Conservation (phyloP, 441 rosid genomes). For the Erysimum cheiri region DNA sequence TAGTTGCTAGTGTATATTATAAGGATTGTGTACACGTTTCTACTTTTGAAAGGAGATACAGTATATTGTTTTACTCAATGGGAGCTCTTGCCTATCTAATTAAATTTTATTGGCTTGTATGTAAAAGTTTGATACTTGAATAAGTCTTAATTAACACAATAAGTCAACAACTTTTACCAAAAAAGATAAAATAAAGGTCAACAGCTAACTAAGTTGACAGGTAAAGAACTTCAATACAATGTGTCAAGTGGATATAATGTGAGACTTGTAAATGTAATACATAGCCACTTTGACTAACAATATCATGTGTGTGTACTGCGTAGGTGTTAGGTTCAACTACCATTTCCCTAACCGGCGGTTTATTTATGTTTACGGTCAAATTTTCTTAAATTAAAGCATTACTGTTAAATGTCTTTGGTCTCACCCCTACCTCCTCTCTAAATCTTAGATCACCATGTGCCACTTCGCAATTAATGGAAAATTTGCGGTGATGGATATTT, state of each 20-base stretch:
- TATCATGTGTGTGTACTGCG: slow-evolving; percentile 9
- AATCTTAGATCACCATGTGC: slow-evolving; percentile 13
- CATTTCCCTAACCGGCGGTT: slow-evolving; percentile 37
- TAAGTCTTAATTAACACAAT: slow-evolving; percentile 18
- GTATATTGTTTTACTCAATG: neutral
- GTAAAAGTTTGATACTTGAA: slow-evolving; percentile 2
- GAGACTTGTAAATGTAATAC: slow-evolving; percentile 23
- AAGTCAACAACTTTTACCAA: too few relatives aligned
- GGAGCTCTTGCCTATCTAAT: neutral
- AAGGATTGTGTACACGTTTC: slow-evolving; percentile 35
- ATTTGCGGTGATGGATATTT: neutral
- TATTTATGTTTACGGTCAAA: slow-evolving; percentile 13
- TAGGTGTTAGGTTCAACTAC: slow-evolving; percentile 45
- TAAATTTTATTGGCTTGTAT: neutral
- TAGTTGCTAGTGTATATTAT: neutral
- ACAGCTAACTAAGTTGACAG: slow-evolving; percentile 39
- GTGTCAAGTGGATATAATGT: slow-evolving; percentile 30
- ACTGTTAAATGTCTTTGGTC: slow-evolving; percentile 7
- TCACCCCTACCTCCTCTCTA: neutral
- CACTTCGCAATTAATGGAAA: too few relatives aligned
- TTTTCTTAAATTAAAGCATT: neutral
- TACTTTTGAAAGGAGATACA: neutral
- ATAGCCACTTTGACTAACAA: slow-evolving; percentile 35
- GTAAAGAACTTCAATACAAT: slow-evolving; percentile 30
- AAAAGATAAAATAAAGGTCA: slow-evolving; percentile 6